Conservation (phyloP, 2,329 filamentous ascomycete genomes). For the Claviceps digitariae region DNA sequence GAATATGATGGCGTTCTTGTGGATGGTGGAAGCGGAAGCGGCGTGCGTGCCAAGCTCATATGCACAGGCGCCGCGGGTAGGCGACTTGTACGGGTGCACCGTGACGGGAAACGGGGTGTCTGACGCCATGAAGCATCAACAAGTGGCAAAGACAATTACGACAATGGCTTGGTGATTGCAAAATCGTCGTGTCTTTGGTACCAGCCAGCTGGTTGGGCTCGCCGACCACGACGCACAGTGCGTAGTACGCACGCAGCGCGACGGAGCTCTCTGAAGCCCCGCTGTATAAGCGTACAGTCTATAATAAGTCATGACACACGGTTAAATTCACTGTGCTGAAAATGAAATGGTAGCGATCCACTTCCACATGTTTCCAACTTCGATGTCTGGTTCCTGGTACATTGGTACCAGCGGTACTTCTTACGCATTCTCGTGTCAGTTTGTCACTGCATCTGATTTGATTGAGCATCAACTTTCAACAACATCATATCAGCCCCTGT, state of each 20-base stretch:
- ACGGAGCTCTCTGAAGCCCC: background rate
- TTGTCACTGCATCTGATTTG: background rate
- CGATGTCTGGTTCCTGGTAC: background rate
- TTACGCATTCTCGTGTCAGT: background rate
- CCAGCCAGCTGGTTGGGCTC: background rate
- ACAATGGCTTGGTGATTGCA: background rate
- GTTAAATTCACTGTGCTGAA: background rate
- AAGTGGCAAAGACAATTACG: background rate
- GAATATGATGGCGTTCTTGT: conserved; percentile 49
- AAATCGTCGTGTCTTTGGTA: background rate
- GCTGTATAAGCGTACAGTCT: background rate
- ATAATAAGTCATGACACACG: too few species aligned
- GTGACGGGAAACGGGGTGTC: conserved; percentile 26
- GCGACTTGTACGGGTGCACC: conserved; percentile 32
- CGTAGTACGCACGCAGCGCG: background rate
- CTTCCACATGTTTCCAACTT: background rate
- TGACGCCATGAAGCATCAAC: conserved; percentile 16
- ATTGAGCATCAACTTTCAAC: too few species aligned
- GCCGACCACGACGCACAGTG: background rate
- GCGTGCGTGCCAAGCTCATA: conserved; percentile 30
- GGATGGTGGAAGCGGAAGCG: conserved; percentile 11
- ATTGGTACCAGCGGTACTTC: background rate
- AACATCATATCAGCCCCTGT: background rate
- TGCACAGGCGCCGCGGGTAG: conserved; percentile 26
- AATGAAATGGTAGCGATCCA: background rate